Conservation (phyloP, 805 yeast species). For the Monosporozyma servazzii region DNA sequence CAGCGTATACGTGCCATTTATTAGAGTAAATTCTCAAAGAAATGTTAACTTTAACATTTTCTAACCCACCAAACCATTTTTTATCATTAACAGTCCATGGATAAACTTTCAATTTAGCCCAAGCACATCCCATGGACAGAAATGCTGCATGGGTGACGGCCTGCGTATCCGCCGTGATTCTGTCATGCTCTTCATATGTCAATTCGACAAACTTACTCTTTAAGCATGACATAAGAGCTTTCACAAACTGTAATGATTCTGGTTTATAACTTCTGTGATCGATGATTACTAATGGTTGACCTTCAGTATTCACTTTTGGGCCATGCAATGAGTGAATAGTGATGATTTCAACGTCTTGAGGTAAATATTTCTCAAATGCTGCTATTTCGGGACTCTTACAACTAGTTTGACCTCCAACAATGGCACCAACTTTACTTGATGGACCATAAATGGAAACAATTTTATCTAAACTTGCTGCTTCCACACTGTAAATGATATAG, state of each 20-base stretch:
- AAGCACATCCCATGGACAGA: conserved; percentile 92
- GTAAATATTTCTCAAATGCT: conserved; percentile 72
- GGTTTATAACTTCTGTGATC: conserved; percentile 53
- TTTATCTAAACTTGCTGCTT: conserved; percentile 71
- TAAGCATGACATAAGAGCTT: conserved; percentile 57
- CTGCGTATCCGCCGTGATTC: conserved; percentile 95
- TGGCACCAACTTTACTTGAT: conserved; percentile 75
- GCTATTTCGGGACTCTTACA: conserved; percentile 85
- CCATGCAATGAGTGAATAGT: conserved; percentile 92
- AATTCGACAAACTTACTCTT: conserved; percentile 69
- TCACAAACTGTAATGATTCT: conserved; percentile 52
- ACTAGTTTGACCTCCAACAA: conserved; percentile 97
- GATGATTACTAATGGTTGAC: conserved; percentile 87
- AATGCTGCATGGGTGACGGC: conserved; percentile 98
- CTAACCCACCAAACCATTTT: conserved; percentile 88
- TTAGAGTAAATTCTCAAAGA: conserved; percentile 84
- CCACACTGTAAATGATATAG: conserved; percentile 82
- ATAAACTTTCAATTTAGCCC: conserved; percentile 73
- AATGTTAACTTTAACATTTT: conserved; percentile 90
- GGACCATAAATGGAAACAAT: conserved; percentile 78
- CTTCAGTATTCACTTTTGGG: conserved; percentile 77
- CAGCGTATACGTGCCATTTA: conserved; percentile 98
- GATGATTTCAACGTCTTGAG: conserved; percentile 72
- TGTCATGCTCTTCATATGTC: conserved; percentile 83
- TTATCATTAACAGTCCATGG: conserved; percentile 59